phyloP scores from a whole-genome alignment of 1,284 basidiomycete genomes.

The Irpex rosettiformis region DNA sequence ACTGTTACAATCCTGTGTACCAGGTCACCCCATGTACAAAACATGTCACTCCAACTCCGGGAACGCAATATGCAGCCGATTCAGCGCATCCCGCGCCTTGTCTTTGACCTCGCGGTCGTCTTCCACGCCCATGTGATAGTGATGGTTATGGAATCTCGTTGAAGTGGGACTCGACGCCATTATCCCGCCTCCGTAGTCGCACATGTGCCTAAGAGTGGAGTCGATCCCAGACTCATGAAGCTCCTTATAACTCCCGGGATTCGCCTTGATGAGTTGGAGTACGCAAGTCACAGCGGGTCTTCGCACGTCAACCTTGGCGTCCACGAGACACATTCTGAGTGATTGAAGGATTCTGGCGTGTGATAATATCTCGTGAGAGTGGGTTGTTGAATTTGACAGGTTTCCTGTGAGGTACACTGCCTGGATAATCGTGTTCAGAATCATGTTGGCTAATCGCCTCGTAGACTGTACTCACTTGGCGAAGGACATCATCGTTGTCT shows the following conservation, averaged over 20 bases:
- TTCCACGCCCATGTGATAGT: conserved; percentile 32
- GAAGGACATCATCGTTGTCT: conserved; percentile 45
- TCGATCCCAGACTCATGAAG: conserved; percentile 43
- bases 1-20: too few species aligned
- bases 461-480: conserved; percentile 37
- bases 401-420: conserved; percentile 60
- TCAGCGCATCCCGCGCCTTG: conserved; percentile 48
- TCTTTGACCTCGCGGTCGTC: conserved; percentile 57
- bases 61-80: background rate
- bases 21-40: background rate
- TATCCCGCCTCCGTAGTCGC: conserved; percentile 43
- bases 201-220: conserved; percentile 42
- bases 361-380: conserved; percentile 45
- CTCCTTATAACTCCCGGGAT: conserved; percentile 32
- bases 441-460: background rate
- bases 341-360: conserved; percentile 48
- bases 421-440: conserved; percentile 27
- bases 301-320: conserved; percentile 53
- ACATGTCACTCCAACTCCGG: background rate
- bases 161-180: conserved; percentile 29
- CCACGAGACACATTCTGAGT: conserved; percentile 53
- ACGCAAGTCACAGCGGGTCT: conserved; percentile 57
- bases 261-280: conserved; percentile 43
- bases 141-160: conserved; percentile 16
- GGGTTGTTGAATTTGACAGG: conserved; percentile 52